phyloP scores from a whole-genome alignment of 192 early-diverging fungal genomes.

The Coemansia biformis region DNA sequence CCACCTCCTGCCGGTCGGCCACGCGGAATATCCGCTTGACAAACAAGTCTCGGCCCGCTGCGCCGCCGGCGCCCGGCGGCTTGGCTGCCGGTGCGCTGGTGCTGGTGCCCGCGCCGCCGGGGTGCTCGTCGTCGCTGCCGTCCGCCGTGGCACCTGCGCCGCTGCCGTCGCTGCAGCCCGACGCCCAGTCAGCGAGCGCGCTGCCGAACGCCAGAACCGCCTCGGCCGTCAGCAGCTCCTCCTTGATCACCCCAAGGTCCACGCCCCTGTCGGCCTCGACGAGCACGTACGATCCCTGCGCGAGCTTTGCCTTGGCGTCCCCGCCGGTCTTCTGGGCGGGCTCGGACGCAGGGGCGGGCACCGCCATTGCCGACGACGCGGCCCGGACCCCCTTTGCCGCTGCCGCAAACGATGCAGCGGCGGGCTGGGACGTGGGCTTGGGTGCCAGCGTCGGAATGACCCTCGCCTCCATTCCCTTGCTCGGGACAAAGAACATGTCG shows the following conservation, averaged over 20 bases:
- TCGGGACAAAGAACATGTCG: slow-evolving; percentile 42
- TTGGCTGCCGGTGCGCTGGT: no score
- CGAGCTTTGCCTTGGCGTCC: slow-evolving; percentile 7
- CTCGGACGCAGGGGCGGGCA: not conserved
- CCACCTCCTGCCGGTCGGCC: slow-evolving; percentile 75
- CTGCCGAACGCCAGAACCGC: slow-evolving; percentile 22
- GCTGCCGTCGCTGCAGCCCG: not conserved
- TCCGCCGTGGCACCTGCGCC: not conserved
- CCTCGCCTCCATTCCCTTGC: slow-evolving; percentile 18
- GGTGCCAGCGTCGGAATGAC: slow-evolving; percentile 25
- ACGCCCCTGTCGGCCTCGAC: slow-evolving; percentile 50
- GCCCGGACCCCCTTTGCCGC: not conserved
- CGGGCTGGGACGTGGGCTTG: not conserved
- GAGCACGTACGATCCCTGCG: slow-evolving; percentile 24
- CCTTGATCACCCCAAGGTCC: slow-evolving; percentile 38
- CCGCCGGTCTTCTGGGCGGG: not conserved
- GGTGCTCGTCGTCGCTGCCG: not conserved
- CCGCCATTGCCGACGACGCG: slow-evolving; percentile 1
- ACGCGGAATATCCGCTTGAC: slow-evolving; percentile 86
- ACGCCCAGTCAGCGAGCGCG: not conserved
- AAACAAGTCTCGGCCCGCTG: slow-evolving; percentile 65
- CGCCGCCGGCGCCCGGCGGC: not conserved
- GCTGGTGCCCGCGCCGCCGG: no score
- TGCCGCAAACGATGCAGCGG: no score
- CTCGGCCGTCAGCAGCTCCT: slow-evolving; percentile 21